These are phyloP conservation scores for Moricandia moricandioides DNA, from an alignment of 345 rosid species.

Conservation along the genomic window DNA sequence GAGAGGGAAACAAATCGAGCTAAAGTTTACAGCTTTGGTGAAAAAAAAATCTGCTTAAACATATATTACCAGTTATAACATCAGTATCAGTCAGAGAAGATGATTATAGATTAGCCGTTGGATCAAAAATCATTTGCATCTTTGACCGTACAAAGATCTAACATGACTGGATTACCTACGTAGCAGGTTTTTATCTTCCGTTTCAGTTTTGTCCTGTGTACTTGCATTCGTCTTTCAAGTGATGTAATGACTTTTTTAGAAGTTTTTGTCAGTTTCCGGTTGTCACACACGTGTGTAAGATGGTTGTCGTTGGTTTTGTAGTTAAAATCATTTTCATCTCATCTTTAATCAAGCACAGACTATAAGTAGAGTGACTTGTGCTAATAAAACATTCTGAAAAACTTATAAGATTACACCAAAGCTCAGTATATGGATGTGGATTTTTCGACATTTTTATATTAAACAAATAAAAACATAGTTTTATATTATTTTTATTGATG, in stretches of 20 bases:
- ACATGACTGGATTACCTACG: constrained; percentile 8
- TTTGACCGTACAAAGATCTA: constrained; percentile 2
- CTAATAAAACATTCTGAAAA: no score
- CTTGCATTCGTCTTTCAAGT: neutral
- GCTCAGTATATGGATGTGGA: neutral
- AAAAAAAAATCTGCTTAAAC: neutral
- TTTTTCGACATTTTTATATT: neutral
- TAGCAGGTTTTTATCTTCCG: neutral
- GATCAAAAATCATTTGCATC: neutral
- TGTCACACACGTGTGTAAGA: constrained; percentile 4
- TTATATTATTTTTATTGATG: constrained; percentile 16
- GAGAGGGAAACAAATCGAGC: constrained; percentile 31
- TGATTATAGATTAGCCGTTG: constrained; percentile 12
- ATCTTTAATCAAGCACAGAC: no score
- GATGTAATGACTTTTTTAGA: neutral
- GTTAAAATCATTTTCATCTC: no score
- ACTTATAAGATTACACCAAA: no score
- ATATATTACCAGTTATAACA: neutral
- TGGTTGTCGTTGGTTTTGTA: neutral
- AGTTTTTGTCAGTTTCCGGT: constrained; percentile 11
- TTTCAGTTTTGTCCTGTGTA: neutral
- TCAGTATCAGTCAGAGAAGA: neutral
- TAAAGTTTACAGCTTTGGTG: neutral
- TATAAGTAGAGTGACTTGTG: no score
- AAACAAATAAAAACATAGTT: neutral